These are phyloP conservation scores for Isatis lusitanica DNA, from an alignment of 441 rosid species.

Conservation along the genomic window DNA sequence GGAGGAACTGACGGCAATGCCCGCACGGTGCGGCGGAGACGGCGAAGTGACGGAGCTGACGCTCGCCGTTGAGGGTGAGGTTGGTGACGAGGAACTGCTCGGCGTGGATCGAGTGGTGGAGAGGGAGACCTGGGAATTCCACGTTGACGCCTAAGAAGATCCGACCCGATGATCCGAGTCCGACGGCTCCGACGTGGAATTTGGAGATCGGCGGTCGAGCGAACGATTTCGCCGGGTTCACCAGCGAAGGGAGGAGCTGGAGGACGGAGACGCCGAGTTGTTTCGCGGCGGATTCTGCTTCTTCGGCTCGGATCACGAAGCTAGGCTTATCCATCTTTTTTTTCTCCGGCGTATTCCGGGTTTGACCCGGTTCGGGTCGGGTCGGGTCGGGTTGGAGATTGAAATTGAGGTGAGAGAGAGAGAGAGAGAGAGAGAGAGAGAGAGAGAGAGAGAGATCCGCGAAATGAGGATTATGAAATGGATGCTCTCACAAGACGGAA, in stretches of 20 bases:
- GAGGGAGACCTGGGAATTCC: conserved; percentile 88
- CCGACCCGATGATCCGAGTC: conserved; percentile 84
- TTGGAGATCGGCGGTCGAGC: conserved; percentile 87
- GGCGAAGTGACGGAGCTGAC: conserved; percentile 41
- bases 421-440: conserved; percentile 12
- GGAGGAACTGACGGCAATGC: conserved; percentile 96
- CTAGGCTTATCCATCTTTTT: conserved; percentile 50
- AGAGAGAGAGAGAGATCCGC: conserved; percentile 26
- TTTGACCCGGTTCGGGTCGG: conserved; percentile 24
- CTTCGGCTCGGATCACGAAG: conserved; percentile 69
- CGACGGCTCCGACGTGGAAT: conserved; percentile 78
- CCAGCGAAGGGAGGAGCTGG: conserved; percentile 69
- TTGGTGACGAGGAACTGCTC: conserved; percentile 77
- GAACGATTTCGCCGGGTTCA: conserved; percentile 53
- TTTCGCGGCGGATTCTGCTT: conserved; percentile 65
- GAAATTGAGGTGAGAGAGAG: background rate
- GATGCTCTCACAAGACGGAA: background rate
- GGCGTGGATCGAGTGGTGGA: conserved; percentile 53
- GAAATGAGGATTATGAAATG: conserved; percentile 24
- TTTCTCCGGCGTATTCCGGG: conserved; percentile 35
- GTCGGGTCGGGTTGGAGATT: conserved; percentile 23
- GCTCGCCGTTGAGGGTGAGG: conserved; percentile 42
- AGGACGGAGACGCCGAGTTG: conserved; percentile 50
- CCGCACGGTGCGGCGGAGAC: conserved; percentile 97
- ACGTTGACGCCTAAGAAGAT: conserved; percentile 82